Evolutionary conservation across 202 grass and related monocot genomes (phyloP).

Genomic region (Alloteropsis angusta): DNA sequence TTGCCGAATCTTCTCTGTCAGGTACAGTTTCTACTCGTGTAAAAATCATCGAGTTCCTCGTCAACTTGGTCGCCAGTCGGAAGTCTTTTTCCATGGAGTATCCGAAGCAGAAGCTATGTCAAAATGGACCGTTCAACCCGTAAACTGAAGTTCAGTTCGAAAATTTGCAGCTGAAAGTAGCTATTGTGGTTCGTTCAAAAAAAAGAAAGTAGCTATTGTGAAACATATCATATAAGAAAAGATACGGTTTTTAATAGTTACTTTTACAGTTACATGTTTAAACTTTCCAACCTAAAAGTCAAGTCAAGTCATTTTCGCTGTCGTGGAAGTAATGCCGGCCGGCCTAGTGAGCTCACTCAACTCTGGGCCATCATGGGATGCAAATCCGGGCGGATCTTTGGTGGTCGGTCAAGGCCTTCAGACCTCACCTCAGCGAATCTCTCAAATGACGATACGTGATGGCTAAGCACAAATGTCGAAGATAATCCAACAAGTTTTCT

Average conservation of each 20-base stretch:
- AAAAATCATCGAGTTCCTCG: neutral
- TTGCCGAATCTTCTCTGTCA: neutral
- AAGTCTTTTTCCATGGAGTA: neutral
- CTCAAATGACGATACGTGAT: neutral
- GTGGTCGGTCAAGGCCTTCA: neutral
- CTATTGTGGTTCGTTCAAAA: too few species aligned
- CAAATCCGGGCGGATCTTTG: neutral
- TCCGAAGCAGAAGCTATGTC: neutral
- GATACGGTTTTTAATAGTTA: too few species aligned
- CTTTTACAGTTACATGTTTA: too few species aligned
- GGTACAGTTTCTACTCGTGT: neutral
- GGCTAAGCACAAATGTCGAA: neutral
- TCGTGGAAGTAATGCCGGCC: neutral
- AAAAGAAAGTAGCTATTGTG: too few species aligned
- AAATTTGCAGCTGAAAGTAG: too few species aligned
- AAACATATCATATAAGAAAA: too few species aligned
- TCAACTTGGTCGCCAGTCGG: neutral
- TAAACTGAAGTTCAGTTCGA: too few species aligned
- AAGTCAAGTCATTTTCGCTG: too few species aligned
- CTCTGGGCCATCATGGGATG: neutral
- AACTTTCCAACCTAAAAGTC: too few species aligned
- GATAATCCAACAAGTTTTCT: neutral
- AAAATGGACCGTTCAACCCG: neutral
- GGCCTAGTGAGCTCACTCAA: neutral
- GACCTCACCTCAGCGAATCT: conserved; percentile 39